Percentiles rank a stretch among this genome's conserved stretches.
phyloP scores from a whole-genome alignment of 768 basidiomycete species.

The Mycena filopes region DNA sequence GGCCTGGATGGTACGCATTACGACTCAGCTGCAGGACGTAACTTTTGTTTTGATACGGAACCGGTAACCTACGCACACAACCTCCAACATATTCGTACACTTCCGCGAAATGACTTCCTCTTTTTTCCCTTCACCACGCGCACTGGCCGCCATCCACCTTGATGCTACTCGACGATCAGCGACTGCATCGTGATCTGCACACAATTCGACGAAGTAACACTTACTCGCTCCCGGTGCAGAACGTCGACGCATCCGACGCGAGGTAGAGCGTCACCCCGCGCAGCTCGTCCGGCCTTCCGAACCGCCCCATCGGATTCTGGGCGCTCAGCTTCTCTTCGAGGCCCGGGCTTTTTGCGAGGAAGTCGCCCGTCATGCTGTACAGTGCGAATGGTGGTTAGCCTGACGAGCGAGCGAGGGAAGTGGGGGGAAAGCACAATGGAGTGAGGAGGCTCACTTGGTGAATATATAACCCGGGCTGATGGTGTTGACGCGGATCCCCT shows the following conservation, averaged over 20 bases:
- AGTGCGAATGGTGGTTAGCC: not conserved
- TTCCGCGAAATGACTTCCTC: no score
- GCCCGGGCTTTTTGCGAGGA: constrained; percentile 65
- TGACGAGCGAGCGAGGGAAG: not conserved
- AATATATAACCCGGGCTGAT: constrained; percentile 80
- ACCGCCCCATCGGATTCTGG: constrained; percentile 70
- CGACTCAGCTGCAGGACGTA: no score
- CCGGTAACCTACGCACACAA: no score
- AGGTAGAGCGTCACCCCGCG: constrained; percentile 74
- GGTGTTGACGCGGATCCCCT: constrained; percentile 75
- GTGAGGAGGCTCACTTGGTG: constrained; percentile 60
- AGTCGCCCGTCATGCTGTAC: constrained; percentile 69
- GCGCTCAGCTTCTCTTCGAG: constrained; percentile 65
- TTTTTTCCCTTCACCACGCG: constrained; percentile 14
- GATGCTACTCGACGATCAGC: constrained; percentile 2
- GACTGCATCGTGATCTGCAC: not conserved
- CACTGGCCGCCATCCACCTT: constrained; percentile 29
- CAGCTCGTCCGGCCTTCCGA: constrained; percentile 75
- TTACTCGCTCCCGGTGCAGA: constrained; percentile 63
- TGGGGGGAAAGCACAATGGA: not conserved
- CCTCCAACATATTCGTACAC: no score
- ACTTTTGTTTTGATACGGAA: no score
- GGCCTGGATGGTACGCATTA: no score
- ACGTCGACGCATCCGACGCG: constrained; percentile 73
- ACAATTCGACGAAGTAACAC: no score